These are phyloP conservation scores for Exophiala oligosperma DNA, from an alignment of 2,329 filamentous ascomycete species.

Conservation along the genomic window DNA sequence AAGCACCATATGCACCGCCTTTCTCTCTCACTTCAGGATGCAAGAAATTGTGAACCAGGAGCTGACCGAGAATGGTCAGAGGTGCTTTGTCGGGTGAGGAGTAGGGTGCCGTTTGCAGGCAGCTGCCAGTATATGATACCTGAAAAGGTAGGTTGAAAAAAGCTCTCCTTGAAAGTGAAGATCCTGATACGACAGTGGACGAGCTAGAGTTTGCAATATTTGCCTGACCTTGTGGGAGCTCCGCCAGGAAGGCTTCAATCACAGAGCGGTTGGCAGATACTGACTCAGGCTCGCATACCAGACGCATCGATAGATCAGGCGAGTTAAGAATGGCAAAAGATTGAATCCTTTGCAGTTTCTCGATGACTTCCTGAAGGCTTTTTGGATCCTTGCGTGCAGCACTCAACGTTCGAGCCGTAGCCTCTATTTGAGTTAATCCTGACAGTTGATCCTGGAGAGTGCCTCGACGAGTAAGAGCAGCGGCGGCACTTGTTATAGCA, in stretches of 20 bases:
- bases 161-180: slow-evolving; percentile 59
- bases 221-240: slow-evolving; percentile 50
- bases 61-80: slow-evolving; percentile 83
- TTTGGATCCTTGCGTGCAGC: slow-evolving; percentile 71
- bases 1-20: slow-evolving; percentile 92
- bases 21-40: slow-evolving; percentile 98
- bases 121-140: slow-evolving; percentile 88
- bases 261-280: slow-evolving; percentile 68
- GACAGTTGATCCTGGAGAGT: slow-evolving; percentile 79
- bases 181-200: slow-evolving; percentile 33
- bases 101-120: slow-evolving; percentile 82
- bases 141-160: slow-evolving; percentile 97
- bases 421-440: slow-evolving; percentile 85
- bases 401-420: slow-evolving; percentile 69
- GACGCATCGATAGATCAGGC: slow-evolving; percentile 71
- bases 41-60: slow-evolving; percentile 93
- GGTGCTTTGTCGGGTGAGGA: slow-evolving; percentile 72
- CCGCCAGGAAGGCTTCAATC: slow-evolving; percentile 68
- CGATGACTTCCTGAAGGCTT: slow-evolving; percentile 71
- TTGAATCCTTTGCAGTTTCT: slow-evolving; percentile 84
- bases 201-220: slow-evolving; percentile 36
- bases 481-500: slow-evolving; percentile 79
- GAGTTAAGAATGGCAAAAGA: slow-evolving; percentile 68
- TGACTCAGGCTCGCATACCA: slow-evolving; percentile 82
- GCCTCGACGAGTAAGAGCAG: slow-evolving; percentile 70